phyloP scores from a whole-genome alignment of 2,329 filamentous ascomycete species.

The Aureobasidium subglaciale region DNA sequence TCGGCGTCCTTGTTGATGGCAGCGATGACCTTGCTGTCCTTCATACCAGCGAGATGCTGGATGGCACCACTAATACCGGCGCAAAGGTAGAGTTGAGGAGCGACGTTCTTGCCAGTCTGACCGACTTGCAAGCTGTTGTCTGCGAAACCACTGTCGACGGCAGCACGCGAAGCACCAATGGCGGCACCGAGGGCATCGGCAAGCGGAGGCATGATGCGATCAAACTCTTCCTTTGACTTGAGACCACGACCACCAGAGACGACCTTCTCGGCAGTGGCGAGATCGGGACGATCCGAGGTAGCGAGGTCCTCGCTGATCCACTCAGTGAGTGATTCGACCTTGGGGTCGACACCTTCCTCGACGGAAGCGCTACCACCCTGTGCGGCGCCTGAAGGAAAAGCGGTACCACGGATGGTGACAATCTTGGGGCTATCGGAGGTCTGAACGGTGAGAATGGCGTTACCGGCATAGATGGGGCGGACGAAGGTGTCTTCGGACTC shows the following conservation, averaged over 20 bases:
- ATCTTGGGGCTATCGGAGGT: slow-evolving; percentile 80
- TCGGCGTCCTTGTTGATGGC: slow-evolving; percentile 97
- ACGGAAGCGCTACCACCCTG: slow-evolving; percentile 68
- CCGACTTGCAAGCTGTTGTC: slow-evolving; percentile 98
- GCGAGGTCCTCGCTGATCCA: slow-evolving; percentile 93
- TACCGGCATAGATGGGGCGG: slow-evolving; percentile 94
- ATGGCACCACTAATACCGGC: slow-evolving; percentile 96
- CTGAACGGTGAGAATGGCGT: slow-evolving; percentile 93
- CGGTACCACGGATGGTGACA: slow-evolving; percentile 86
- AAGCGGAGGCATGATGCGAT: slow-evolving; percentile 82
- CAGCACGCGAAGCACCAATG: slow-evolving; percentile 87
- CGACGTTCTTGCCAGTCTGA: slow-evolving; percentile 97
- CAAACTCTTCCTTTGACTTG: slow-evolving; percentile 97
- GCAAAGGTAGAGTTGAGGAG: slow-evolving; percentile 88
- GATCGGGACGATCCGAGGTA: slow-evolving; percentile 88
- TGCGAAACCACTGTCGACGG: slow-evolving; percentile 93
- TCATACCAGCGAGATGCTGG: slow-evolving; percentile 98
- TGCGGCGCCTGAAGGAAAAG: slow-evolving; percentile 69
- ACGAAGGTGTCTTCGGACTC: slow-evolving; percentile 88
- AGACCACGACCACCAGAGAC: slow-evolving; percentile 90
- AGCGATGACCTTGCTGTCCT: slow-evolving; percentile 99
- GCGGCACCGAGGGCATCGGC: slow-evolving; percentile 92
- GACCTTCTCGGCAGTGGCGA: slow-evolving; percentile 80
- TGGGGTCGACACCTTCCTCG: slow-evolving; percentile 78
- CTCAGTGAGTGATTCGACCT: slow-evolving; percentile 64